Evolutionary conservation across 768 basidiomycete genomes (phyloP).

Genomic region (Lyophyllum semitale): DNA sequence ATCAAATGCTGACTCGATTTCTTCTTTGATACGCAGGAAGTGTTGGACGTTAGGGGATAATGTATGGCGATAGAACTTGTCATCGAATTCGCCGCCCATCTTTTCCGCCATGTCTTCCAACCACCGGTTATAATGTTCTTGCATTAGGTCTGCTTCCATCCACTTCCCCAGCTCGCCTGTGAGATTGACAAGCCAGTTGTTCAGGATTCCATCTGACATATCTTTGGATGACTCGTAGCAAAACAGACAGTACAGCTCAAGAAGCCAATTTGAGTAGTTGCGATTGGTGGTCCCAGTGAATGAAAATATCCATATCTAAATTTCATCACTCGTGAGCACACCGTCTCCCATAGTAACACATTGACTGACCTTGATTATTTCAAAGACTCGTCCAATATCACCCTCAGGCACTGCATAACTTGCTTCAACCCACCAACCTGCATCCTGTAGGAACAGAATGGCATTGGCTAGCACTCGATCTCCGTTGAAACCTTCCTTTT

Average conservation of each 20-base stretch:
- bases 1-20: constrained; percentile 17
- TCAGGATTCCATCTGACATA: constrained; percentile 18
- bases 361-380: constrained; percentile 31
- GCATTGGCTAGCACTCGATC: constrained; percentile 23
- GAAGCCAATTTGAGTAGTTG: constrained; percentile 22
- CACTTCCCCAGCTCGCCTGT: constrained; percentile 17
- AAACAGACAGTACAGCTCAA: constrained; percentile 25
- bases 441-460: constrained; percentile 22
- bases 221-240: constrained; percentile 22
- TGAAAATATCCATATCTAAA: constrained; percentile 23
- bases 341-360: too few species aligned
- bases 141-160: constrained; percentile 18
- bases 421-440: constrained; percentile 21
- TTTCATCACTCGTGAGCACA: too few species aligned
- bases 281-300: constrained; percentile 25
- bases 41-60: constrained; percentile 25
- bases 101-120: constrained; percentile 19
- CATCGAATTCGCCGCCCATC: constrained; percentile 22
- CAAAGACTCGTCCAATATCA: constrained; percentile 27
- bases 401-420: constrained; percentile 27
- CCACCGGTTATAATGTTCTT: constrained; percentile 26
- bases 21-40: constrained; percentile 23
- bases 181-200: too few species aligned
- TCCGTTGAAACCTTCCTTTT: constrained; percentile 15
- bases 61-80: constrained; percentile 17